Base-by-base conservation (phyloP, 768 basidiomycete species). In the Pisolithus tinctorius region DNA sequence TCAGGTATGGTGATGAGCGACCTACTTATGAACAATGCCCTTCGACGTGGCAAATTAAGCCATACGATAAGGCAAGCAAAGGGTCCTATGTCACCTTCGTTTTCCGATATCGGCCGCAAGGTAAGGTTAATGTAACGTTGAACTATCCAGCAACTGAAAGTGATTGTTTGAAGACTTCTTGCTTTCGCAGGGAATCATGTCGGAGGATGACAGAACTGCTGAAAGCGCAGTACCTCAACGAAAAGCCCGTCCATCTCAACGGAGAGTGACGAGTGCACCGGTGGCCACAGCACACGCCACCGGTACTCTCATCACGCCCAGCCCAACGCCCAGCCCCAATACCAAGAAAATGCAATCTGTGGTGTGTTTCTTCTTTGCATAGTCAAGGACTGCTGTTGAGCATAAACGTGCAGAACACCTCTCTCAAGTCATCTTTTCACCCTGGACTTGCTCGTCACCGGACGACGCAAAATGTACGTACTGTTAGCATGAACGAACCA, bases 71-170 rank as follows among this genome's bases (percentile, higher is more conserved):
- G 26, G 61, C 65, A 14, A 52, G 59, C 17, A 65, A 64, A 6
- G 58, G 62, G 4, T 77, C 82, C n/a, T 79, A 76, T 49, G 81
- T 85, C 25, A 78, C 81, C 14, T 88, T 88, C 59, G 69, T 79
- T 3, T 88, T 87, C 61, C 73, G 81, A 38, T 88, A 88, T 62
- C 70, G 82, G 25, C 70, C 79, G 36, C 68, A 64, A 50, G 80
- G 84, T 82, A 53, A 40, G 69, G 60, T 45, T 38, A 30, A 8
- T 23, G 31, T 34, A 10, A 4, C n/a, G 20, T 37, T 27, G 27
- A 20, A 45, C 49, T 20, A 14, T 40, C 41, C 36, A 36, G 34
- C 51, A 26, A 37, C 39, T 23, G 4, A 47, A 7, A 14, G 14
- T 16, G 49, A 16, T 4, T n/a, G 9, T 17, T 48, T 45, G 29